These are phyloP conservation scores for Grifola frondosa DNA, from an alignment of 1,284 basidiomycete species.

Conservation along the genomic window DNA sequence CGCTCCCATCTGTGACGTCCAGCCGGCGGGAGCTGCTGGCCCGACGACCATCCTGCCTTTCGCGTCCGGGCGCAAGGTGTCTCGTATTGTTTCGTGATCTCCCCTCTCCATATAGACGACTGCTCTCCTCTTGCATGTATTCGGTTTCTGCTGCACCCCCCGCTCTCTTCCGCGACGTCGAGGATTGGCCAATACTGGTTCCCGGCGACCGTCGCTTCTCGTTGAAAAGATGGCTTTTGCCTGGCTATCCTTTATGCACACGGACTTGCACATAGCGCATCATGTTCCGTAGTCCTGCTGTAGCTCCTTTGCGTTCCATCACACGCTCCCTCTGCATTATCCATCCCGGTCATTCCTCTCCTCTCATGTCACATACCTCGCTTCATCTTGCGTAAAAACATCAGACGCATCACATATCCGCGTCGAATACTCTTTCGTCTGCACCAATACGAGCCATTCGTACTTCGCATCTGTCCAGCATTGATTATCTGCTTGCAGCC, in stretches of 20 bases:
- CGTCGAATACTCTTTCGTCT: background rate
- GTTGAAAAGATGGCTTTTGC: constrained; percentile 20
- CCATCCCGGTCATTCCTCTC: constrained; percentile 4
- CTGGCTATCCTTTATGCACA: constrained; percentile 13
- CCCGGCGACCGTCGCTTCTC: constrained; percentile 15
- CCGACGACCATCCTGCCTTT: constrained; percentile 30
- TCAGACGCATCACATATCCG: too few species aligned
- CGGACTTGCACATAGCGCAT: constrained; percentile 23
- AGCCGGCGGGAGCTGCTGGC: constrained; percentile 8
- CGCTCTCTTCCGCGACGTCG: constrained; percentile 16
- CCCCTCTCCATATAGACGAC: constrained; percentile 8
- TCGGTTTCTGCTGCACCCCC: constrained; percentile 8
- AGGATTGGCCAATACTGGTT: constrained; percentile 22
- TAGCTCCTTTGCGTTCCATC: constrained; percentile 9
- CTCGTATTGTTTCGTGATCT: constrained; percentile 25
- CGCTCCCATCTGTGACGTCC: constrained; percentile 7
- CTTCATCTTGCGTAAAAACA: background rate
- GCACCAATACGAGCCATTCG: constrained; percentile 3
- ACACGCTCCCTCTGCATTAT: constrained; percentile 6
- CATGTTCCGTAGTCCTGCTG: constrained; percentile 2
- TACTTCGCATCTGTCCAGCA: constrained; percentile 5
- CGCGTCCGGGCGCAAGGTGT: constrained; percentile 31
- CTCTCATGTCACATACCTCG: constrained; percentile 4
- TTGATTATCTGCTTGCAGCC: too few species aligned
- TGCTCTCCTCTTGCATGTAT: constrained; percentile 5